Conservation (phyloP, 225 moss, liverwort and hornwort genomes). For the Sphagnum tenellum region DNA sequence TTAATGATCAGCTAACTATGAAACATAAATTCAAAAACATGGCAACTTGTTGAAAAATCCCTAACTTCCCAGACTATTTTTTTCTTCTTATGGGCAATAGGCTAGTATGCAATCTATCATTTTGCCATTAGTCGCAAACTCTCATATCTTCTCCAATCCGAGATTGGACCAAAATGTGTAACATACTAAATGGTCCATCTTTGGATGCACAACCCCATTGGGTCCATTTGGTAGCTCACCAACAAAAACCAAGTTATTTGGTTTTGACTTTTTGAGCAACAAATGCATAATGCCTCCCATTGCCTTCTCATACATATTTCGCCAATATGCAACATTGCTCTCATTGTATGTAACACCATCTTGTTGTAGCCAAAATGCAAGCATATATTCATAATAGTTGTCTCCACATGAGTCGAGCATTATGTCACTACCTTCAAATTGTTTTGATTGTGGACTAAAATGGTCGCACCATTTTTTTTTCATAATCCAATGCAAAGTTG, state of each 20-base stretch:
- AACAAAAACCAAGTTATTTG: conserved; percentile 73
- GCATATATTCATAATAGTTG: conserved; percentile 96
- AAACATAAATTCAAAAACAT: neutral
- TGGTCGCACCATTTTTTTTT: neutral
- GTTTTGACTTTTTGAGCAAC: conserved; percentile 55
- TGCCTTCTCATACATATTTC: conserved; percentile 97
- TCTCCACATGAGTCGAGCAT: conserved; percentile 91
- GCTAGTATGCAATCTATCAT: too few species aligned
- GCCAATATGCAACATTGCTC: conserved; percentile 65
- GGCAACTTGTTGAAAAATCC: neutral
- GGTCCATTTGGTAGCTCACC: conserved; percentile 72
- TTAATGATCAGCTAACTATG: too few species aligned
- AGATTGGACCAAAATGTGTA: neutral
- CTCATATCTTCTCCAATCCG: neutral
- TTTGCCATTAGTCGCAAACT: neutral
- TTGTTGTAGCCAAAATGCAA: conserved; percentile 98
- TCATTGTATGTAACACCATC: conserved; percentile 77
- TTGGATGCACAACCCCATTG: conserved; percentile 48
- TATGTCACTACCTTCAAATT: conserved; percentile 80
- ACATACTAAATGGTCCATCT: conserved; percentile 96
- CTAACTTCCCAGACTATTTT: too few species aligned
- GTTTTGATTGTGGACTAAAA: conserved; percentile 69
- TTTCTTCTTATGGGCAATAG: too few species aligned
- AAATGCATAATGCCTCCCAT: conserved; percentile 78
- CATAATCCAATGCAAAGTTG: too few species aligned